These are phyloP conservation scores for Fagopyrum esculentum DNA, from an alignment of 148 eudicot species.

Conservation along the genomic window DNA sequence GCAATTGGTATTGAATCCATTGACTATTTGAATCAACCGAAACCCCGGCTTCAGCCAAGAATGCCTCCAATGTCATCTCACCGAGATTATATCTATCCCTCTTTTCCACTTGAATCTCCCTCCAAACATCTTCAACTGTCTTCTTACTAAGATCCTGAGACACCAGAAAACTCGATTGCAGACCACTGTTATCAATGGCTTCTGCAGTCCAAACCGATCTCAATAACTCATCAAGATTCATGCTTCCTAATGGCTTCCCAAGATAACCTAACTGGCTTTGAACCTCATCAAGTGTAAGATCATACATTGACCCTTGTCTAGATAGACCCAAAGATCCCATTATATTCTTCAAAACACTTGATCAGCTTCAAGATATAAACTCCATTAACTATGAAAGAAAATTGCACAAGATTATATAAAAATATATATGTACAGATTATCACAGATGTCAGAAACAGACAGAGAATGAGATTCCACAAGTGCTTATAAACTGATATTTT, in stretches of 20 bases:
- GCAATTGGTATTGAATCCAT: conserved; percentile 14
- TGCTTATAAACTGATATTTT: not conserved
- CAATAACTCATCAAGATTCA: conserved; percentile 93
- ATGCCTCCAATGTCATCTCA: conserved; percentile 93
- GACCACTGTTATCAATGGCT: conserved; percentile 20
- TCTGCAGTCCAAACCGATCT: conserved; percentile 71
- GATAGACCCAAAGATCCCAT: conserved; percentile 83
- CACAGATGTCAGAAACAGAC: conserved; percentile 6
- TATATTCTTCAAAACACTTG: conserved; percentile 12
- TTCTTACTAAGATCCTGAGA: conserved; percentile 36
- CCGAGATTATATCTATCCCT: conserved; percentile 32
- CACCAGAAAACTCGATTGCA: conserved; percentile 19
- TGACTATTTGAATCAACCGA: not conserved
- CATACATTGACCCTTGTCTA: conserved; percentile 72
- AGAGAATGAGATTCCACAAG: conserved; percentile 2
- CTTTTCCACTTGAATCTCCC: conserved; percentile 63
- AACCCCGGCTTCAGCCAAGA: conserved; percentile 87
- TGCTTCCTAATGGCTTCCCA: conserved; percentile 83
- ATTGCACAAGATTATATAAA: not conserved
- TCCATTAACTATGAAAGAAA: not conserved
- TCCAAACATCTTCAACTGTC: conserved; percentile 54
- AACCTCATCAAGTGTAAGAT: conserved; percentile 88
- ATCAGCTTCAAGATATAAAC: not conserved
- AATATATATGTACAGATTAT: no score
- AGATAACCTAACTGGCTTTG: conserved; percentile 78